phyloP scores from a whole-genome alignment of 768 basidiomycete species.

The Termitomyces sp. region DNA sequence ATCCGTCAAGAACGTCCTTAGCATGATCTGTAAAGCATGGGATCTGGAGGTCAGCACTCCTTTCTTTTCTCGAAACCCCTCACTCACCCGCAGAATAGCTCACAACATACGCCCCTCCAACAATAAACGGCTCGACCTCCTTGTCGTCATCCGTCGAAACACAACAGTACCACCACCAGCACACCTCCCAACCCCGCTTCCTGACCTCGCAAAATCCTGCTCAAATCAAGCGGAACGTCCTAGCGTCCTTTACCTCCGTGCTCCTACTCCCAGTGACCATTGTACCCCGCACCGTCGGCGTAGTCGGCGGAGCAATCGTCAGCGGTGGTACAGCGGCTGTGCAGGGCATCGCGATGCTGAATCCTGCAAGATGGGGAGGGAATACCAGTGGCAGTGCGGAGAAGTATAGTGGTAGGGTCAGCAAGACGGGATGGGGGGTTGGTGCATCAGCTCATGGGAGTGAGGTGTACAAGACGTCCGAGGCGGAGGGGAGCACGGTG shows the following conservation, averaged over 20 bases:
- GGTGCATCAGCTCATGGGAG: constrained; percentile 15
- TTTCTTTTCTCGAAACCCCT: not conserved
- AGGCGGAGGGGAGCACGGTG: constrained; percentile 35
- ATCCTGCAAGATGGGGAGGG: constrained; percentile 84
- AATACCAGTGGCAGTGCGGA: not conserved
- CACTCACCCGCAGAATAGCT: constrained; percentile 5
- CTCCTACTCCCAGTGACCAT: constrained; percentile 94
- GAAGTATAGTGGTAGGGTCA: constrained; percentile 16
- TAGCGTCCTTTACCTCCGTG: constrained; percentile 86
- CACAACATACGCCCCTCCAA: constrained; percentile 8
- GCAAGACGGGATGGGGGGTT: constrained; percentile 16
- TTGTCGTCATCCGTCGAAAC: constrained; percentile 2
- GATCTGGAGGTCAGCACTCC: constrained; percentile 46
- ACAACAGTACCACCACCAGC: constrained; percentile 6
- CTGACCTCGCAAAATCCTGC: constrained; percentile 84
- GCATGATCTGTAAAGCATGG: constrained; percentile 75
- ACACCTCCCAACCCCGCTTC: constrained; percentile 48
- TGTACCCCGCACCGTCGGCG: constrained; percentile 77
- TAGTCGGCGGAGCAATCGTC: constrained; percentile 58
- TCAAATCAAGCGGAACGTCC: constrained; percentile 85
- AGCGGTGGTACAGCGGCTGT: constrained; percentile 74
- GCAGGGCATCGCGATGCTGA: constrained; percentile 84
- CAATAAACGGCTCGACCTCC: not conserved
- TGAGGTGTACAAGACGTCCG: constrained; percentile 23
- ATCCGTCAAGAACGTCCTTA: constrained; percentile 66